Evolutionary conservation across 1,284 basidiomycete species (phyloP).

Genomic region (Ceratobasidium sp.): DNA sequence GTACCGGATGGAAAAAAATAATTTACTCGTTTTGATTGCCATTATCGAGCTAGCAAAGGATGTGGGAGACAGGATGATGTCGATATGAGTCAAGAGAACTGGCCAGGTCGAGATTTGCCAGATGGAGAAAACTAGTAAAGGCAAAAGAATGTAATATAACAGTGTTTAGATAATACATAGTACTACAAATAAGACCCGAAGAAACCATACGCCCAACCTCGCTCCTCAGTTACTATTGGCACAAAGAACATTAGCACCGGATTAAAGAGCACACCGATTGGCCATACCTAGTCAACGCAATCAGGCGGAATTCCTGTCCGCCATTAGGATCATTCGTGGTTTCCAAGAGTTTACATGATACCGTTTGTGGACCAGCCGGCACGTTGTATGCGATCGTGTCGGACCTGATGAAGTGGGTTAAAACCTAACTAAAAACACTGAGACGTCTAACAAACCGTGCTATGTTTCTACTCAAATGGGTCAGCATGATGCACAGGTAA

Average conservation of each 20-base stretch:
- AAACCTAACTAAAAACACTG: too few relatives aligned
- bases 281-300: constrained; percentile 41
- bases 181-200: too few relatives aligned
- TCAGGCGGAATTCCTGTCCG: constrained; percentile 53
- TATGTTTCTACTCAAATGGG: not conserved
- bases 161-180: too few relatives aligned
- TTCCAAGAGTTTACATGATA: not conserved
- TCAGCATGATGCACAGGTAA: not conserved
- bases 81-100: too few relatives aligned
- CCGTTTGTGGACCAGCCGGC: not conserved
- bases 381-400: not conserved
- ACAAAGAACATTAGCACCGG: not conserved
- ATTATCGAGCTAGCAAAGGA: too few relatives aligned
- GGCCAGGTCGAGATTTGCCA: too few relatives aligned
- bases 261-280: not conserved
- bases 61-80: too few relatives aligned
- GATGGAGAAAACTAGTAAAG: too few relatives aligned
- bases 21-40: too few relatives aligned
- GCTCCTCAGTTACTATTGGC: constrained; percentile 10
- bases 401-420: not conserved
- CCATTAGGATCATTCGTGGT: constrained; percentile 48
- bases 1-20: too few relatives aligned
- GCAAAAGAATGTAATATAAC: too few relatives aligned
- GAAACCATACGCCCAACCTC: too few relatives aligned
- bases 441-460: not conserved